These are phyloP conservation scores for Articulospora tetracladia DNA, from an alignment of 495 filamentous ascomycete genomes.

Conservation along the genomic window DNA sequence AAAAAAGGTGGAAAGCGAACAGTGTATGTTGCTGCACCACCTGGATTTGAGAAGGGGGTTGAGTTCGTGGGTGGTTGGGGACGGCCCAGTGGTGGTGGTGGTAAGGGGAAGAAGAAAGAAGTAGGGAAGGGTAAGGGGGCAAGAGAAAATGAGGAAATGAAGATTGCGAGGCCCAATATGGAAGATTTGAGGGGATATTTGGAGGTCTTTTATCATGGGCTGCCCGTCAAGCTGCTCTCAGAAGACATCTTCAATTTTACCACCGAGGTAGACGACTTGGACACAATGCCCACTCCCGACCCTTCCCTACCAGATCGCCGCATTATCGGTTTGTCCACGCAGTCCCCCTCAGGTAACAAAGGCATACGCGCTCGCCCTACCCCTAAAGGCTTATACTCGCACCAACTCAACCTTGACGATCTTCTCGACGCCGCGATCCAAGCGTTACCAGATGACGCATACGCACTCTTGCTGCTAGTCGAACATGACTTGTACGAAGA, in stretches of 20 bases:
- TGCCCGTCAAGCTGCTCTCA: constrained; percentile 44
- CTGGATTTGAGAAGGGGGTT: constrained; percentile 32
- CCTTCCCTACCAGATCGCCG: not conserved
- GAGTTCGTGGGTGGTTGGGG: constrained; percentile 36
- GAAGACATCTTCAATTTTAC: not conserved
- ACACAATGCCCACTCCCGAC: not conserved
- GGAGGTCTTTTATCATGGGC: constrained; percentile 55
- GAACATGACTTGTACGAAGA: constrained; percentile 65
- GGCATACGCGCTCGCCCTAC: constrained; percentile 51
- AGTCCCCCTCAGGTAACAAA: constrained; percentile 26
- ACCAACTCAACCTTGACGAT: constrained; percentile 61
- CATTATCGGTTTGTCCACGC: constrained; percentile 40
- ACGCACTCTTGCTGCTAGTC: constrained; percentile 52
- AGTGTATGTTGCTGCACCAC: constrained; percentile 50
- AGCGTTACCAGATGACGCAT: constrained; percentile 56
- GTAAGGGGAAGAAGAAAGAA: not conserved
- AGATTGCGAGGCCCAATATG: constrained; percentile 16
- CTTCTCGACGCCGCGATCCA: constrained; percentile 55
- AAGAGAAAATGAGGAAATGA: not conserved
- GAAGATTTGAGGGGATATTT: constrained; percentile 50
- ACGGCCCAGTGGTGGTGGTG: constrained; percentile 13
- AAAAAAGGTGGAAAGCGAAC: constrained; percentile 42
- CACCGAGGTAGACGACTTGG: not conserved
- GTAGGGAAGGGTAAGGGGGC: not conserved
- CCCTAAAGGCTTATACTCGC: constrained; percentile 41